These are phyloP conservation scores for Colletotrichum tropicale DNA, from an alignment of 2,329 filamentous ascomycete genomes.

Conservation along the genomic window DNA sequence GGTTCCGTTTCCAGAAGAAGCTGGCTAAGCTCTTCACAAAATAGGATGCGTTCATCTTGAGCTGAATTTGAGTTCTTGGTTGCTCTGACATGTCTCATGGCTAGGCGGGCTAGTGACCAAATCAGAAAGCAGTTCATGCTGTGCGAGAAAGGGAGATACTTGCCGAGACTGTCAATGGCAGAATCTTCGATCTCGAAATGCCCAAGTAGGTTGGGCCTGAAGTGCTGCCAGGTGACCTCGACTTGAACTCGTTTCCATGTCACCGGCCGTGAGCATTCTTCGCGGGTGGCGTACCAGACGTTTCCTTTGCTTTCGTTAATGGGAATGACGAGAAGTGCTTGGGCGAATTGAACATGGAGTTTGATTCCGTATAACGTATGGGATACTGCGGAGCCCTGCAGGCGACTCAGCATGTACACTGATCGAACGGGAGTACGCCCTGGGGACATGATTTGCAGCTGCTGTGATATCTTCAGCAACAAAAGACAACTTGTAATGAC, in stretches of 20 bases:
- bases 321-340: not conserved
- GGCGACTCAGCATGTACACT: too few relatives aligned
- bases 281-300: not conserved
- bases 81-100: not conserved
- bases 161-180: too few relatives aligned
- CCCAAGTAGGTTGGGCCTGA: not conserved
- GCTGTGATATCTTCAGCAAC: too few relatives aligned
- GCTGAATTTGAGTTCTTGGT: not conserved
- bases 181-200: not conserved
- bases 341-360: too few relatives aligned
- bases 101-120: too few relatives aligned
- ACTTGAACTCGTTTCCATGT: not conserved
- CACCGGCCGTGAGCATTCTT: too few relatives aligned
- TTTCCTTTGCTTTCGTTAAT: not conserved
- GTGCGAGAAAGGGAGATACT: not conserved
- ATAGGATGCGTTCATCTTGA: not conserved
- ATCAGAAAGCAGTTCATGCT: not conserved
- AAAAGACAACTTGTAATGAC: too few relatives aligned
- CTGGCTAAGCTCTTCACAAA: not conserved
- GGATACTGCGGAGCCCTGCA: too few relatives aligned
- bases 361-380: too few relatives aligned
- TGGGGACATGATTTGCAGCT: too few relatives aligned
- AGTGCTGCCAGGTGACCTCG: not conserved
- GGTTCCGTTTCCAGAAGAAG: not conserved
- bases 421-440: too few relatives aligned